Percentiles rank a stretch among this genome's conserved stretches.
These are phyloP conservation scores for Phialophora verrucosa DNA, from an alignment of 2,329 filamentous ascomycete genomes.

Conservation along the genomic window DNA sequence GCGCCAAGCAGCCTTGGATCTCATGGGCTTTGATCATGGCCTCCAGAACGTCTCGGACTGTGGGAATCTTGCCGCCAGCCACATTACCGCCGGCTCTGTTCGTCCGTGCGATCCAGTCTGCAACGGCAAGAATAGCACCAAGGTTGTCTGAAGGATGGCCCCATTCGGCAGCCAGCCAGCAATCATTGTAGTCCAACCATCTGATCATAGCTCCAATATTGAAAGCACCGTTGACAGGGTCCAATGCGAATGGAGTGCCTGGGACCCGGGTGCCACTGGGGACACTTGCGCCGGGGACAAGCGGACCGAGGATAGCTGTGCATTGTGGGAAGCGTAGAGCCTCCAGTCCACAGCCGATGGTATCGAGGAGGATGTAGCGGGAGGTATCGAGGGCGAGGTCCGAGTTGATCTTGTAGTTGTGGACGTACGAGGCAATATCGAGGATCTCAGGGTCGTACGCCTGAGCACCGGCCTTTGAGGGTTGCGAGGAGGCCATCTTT, in stretches of 20 bases:
- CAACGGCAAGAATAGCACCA: constrained; percentile 92
- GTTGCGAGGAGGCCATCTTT: constrained; percentile 47
- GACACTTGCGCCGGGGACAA: constrained; percentile 87
- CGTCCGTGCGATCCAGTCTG: constrained; percentile 96
- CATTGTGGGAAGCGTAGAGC: constrained; percentile 95
- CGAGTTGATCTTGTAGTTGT: constrained; percentile 87
- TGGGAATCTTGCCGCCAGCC: constrained; percentile 77
- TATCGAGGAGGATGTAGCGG: constrained; percentile 95
- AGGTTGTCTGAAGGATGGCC: constrained; percentile 98
- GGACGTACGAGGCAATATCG: constrained; percentile 94
- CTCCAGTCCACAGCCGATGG: constrained; percentile 93
- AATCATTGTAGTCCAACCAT: constrained; percentile 99
- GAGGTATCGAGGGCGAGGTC: constrained; percentile 96
- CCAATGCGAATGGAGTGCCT: constrained; percentile 90
- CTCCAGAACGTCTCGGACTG: constrained; percentile 88
- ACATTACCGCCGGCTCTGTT: constrained; percentile 82
- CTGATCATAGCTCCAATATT: constrained; percentile 99
- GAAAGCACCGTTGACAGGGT: constrained; percentile 94
- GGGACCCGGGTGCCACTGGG: constrained; percentile 91
- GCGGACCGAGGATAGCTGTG: constrained; percentile 88
- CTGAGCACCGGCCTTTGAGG: constrained; percentile 48
- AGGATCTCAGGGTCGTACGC: constrained; percentile 90
- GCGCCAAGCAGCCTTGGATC: constrained; percentile 94
- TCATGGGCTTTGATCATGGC: constrained; percentile 99
- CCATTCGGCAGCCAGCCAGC: constrained; percentile 99